These are phyloP conservation scores for Craterostigma plantagineum DNA, from an alignment of 257 asterid species.

Conservation along the genomic window DNA sequence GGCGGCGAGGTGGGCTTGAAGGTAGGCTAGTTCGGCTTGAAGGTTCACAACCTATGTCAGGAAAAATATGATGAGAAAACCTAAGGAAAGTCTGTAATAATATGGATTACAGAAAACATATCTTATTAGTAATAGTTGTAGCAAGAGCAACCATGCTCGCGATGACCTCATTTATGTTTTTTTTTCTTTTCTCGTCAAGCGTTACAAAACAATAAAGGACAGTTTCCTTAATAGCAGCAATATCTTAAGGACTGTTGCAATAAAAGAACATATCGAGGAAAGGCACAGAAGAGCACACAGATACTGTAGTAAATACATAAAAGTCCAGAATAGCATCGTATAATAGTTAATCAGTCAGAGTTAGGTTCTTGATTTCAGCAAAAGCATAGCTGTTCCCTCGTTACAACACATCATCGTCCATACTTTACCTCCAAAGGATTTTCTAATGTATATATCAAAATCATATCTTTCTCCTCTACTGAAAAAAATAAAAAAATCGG, in stretches of 20 bases:
- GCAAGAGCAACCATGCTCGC: no score
- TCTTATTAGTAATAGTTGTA: no score
- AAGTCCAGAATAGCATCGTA: conserved; percentile 8
- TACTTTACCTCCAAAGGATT: no score
- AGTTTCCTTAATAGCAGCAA: conserved; percentile 24
- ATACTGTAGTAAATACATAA: neutral
- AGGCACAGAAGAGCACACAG: neutral
- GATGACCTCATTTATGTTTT: neutral
- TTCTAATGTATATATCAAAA: no score
- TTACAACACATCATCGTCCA: conserved; percentile 16
- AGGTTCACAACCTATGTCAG: conserved; percentile 47
- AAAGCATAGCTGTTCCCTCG: conserved; percentile 28
- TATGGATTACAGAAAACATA: no score
- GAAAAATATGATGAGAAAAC: neutral
- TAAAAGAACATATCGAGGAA: conserved; percentile 6
- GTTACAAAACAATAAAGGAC: conserved; percentile 18
- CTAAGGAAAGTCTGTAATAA: neutral
- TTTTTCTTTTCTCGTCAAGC: conserved; percentile 2
- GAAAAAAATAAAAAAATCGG: neutral
- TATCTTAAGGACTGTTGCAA: conserved; percentile 7
- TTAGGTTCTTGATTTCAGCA: conserved; percentile 55
- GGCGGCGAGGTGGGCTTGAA: conserved; percentile 67
- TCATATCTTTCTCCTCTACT: no score
- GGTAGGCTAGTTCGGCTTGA: conserved; percentile 59
- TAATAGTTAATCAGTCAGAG: conserved; percentile 18